Conservation (phyloP, 2,329 filamentous ascomycete species). For the Colletotrichum sp. region DNA sequence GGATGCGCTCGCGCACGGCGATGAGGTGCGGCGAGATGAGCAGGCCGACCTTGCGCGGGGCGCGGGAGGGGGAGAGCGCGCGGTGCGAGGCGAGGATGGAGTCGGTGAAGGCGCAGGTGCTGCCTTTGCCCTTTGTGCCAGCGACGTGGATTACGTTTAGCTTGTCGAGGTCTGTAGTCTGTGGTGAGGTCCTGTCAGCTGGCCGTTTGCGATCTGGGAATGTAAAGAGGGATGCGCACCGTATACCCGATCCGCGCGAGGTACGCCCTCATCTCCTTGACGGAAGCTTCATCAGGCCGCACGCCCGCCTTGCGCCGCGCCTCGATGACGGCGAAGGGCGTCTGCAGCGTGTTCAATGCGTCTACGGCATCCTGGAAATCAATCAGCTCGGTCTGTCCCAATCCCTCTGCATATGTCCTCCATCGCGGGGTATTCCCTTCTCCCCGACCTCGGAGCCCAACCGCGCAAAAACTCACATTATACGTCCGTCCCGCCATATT, state of each 20-base stretch:
- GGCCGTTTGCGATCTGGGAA: too few species aligned
- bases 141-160: slow-evolving; percentile 78
- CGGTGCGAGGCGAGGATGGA: slow-evolving; percentile 62
- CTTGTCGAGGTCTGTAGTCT: slow-evolving; percentile 39
- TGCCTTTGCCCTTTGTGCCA: slow-evolving; percentile 94
- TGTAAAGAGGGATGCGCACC: not conserved
- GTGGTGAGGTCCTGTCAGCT: not conserved
- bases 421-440: not conserved
- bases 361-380: slow-evolving; percentile 79
- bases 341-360: slow-evolving; percentile 88
- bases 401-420: not conserved
- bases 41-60: slow-evolving; percentile 63
- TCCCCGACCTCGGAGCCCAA: not conserved
- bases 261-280: slow-evolving; percentile 79
- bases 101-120: slow-evolving; percentile 83
- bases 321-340: slow-evolving; percentile 82
- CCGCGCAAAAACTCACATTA: slow-evolving; percentile 1
- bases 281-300: slow-evolving; percentile 65
- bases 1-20: slow-evolving; percentile 83
- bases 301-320: slow-evolving; percentile 77
- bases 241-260: slow-evolving; percentile 44
- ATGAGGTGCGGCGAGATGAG: slow-evolving; percentile 89
- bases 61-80: slow-evolving; percentile 15
- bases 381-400: not conserved
- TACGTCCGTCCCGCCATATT: slow-evolving; percentile 5